Base-by-base conservation (phyloP, 2,329 filamentous ascomycete genomes). In the Didymella lethalis region DNA sequence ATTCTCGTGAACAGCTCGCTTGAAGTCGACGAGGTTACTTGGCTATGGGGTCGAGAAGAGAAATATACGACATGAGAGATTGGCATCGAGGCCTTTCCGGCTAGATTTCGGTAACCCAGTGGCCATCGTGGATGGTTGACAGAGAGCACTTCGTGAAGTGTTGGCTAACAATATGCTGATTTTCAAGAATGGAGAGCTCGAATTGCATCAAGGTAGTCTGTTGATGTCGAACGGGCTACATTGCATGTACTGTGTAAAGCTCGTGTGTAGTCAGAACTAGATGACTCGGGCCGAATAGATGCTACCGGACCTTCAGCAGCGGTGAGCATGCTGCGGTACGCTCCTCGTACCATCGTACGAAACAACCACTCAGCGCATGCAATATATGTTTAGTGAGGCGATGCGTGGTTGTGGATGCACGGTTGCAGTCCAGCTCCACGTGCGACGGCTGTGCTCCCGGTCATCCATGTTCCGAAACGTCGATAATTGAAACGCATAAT, bases 381-480 rank as follows among this genome's bases (percentile, higher is more conserved):
- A 51, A 38, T 51, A 25, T 44, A 45, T 44, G 7, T 29, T 43
- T 7, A 14, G 34, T 41, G 51, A 38, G 36, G 48, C 7, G 36
- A n/a, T 38, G 34, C 28, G 18, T 48, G 49, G 7, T 45, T 49
- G 14, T 25, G 16, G 25, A 53, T 54, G 55, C 49, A 53, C 50
- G 50, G 50, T 59, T 23, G 31, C 32, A 26, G 36, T 18, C 32
- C 18, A 41, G 45, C 45, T 50, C 56, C 46, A 59, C 56, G 40
- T 46, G 44, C 45, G 25, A 40, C 32, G 31, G 25, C 45, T 46
- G 56, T 50, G 56, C 41, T 49, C 50, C 46, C 7, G 20, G 25
- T 28, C 36, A 53, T 41, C 45, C 49, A 40, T 58, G 56, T 49
- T 25, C 20, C 54, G 56, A 59, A 59, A 54, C 49, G 20, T 50